Evolutionary conservation across 352 stramenopile genomes (phyloP), one percentile per base, ranked within the genome.

Genomic region (Elongisporangium senticosum): DNA sequence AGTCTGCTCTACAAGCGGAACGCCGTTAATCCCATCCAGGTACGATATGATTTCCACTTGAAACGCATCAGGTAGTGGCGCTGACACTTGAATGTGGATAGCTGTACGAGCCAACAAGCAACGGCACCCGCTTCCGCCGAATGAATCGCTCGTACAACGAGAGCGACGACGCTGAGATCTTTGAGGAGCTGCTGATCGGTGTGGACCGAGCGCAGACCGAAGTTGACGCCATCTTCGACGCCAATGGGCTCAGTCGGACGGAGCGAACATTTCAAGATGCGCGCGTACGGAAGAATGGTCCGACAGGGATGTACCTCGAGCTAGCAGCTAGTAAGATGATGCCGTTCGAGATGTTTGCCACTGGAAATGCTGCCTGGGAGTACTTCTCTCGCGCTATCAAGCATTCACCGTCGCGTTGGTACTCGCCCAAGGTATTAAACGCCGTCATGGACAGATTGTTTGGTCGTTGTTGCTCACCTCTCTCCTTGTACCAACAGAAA

Each of bases 311-410:
- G 60, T 65, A 67, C 23, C 49, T 77, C 19, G 67, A 77, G 24
- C 56, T 75, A 7, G 69, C 72, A 37, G 69, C 57, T 0, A 72
- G 63, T 55, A 72, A 72, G 24, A 53, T 65, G 14, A 62, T 74
- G 52, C 63, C 66, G 7, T 77, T 74, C 49, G 49, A 62, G 4
- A 22, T 76, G 26, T 55, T 66, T 33, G 37, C 53, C 20, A 69
- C 59, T 0, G 69, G 61, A 15, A 54, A 74, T 13, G 69, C 63
- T n/a, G 65, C 63, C 1, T 76, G 65, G 68, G 61, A 73, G 20
- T 64, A 73, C 54, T 53, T 59, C 51, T 43, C 54, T 10, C 54
- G 51, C 22, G 20, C 43, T 14, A 24, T 59, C 20, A 48, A 59
- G 54, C 54, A 53, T 40, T 43, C 33, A 4, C 33, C 33, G 2